Evolutionary conservation across 164 flowering plant species (phyloP).

Genomic region (Cinnamomum micranthum): DNA sequence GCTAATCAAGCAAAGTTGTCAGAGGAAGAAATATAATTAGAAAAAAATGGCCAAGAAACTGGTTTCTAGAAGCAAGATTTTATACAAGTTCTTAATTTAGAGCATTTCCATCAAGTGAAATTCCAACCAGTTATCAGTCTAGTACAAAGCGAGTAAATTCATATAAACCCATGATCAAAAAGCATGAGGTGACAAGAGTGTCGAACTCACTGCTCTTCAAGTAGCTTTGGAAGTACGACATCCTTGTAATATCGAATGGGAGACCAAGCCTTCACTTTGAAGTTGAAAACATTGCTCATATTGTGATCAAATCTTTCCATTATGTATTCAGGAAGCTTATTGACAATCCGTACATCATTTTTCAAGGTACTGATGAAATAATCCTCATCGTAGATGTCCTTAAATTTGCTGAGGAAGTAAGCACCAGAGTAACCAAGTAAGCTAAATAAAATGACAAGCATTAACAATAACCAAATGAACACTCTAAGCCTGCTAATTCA

Average conservation of each 20-base stretch:
- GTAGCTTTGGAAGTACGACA: slow-evolving; percentile 71
- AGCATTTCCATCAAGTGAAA: background rate
- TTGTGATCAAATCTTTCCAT: slow-evolving; percentile 87
- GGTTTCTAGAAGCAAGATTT: background rate
- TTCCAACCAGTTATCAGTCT: background rate
- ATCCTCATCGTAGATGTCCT: slow-evolving; percentile 81
- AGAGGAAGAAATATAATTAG: too few relatives aligned
- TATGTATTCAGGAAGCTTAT: slow-evolving; percentile 53
- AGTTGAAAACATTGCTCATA: slow-evolving; percentile 74
- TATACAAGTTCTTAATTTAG: background rate
- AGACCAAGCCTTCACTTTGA: slow-evolving; percentile 87
- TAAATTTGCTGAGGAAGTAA: slow-evolving; percentile 64
- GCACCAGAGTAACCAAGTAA: background rate
- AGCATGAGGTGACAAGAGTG: background rate
- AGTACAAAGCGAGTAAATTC: background rate
- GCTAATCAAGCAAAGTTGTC: too few relatives aligned
- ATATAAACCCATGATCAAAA: slow-evolving; percentile 2
- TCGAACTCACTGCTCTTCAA: slow-evolving; percentile 74
- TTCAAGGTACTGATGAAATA: slow-evolving; percentile 54
- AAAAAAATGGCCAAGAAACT: background rate
- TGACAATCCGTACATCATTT: slow-evolving; percentile 69
- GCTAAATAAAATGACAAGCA: background rate
- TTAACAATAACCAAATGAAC: background rate
- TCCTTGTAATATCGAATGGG: slow-evolving; percentile 72
- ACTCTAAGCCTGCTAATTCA: too few relatives aligned